Evolutionary conservation across 805 yeast genomes (phyloP), one percentile per base, ranked within the genome.

Genomic region (Nakazawaea holstii): DNA sequence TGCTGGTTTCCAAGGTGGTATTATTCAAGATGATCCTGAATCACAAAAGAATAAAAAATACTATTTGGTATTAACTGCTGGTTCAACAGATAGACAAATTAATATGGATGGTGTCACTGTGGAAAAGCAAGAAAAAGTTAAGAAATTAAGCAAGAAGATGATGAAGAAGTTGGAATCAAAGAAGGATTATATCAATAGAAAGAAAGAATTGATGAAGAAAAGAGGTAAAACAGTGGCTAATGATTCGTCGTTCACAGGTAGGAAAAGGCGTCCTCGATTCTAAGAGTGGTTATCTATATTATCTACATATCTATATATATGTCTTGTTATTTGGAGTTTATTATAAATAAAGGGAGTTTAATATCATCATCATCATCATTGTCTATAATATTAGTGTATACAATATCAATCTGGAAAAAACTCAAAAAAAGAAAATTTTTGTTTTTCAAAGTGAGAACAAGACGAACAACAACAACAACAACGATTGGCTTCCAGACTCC

Each of bases 1-100:
- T 6, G 84, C 97, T 0, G 99, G 99, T 1, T 94, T 94, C 64
- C 92, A 89, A 49, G 97, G 99, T 60, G 99, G 99, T 53, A 73
- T 92, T 55, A 90, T 94, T 24, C 77, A 92, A 35, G 99, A 94
- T 65, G 92, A 91, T 52, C 95, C 96, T 4, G 97, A 94, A 57
- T 81, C 90, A 32, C 91, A 88, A 62, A 87, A 86, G 65, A 88
- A 92, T 62, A 89, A 84, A 65, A 94, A 94, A 67, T 88, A 85
- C 64, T 94, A 94, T 62, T 68, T 94, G 50, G 97, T 94, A 15
- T 70, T 94, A 52, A 84, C 91, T 42, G 95, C 97, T 1, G 96
- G 96, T 49, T 76, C 75, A 47, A 72, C 85, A n/a, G 87, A 83
- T 4, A 77, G 83, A 54, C 81, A 77, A 28, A 74, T 91, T 54